Conservation (phyloP, 2,329 filamentous ascomycete genomes). For the Claviceps sp. region DNA sequence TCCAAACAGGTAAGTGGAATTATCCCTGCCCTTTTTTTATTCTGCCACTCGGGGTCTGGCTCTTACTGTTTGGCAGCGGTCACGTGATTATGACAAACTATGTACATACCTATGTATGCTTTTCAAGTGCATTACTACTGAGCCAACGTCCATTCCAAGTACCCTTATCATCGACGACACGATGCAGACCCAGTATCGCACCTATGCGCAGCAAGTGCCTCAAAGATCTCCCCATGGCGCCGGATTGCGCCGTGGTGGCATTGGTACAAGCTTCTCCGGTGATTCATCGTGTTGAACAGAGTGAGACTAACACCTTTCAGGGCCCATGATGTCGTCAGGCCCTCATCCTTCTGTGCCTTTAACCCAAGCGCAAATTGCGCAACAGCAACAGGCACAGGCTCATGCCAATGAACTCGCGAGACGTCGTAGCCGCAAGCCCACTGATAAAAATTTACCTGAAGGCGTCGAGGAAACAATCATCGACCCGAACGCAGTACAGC, state of each 20-base stretch:
- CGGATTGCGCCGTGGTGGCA: conserved; percentile 37
- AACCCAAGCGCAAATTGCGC: conserved; percentile 38
- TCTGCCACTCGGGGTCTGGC: no score
- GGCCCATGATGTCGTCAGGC: conserved; percentile 42
- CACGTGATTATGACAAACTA: no score
- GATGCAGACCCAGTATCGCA: conserved; percentile 42
- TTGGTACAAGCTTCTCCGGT: conserved; percentile 26
- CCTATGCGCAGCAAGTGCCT: conserved; percentile 36
- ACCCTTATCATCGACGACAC: conserved; percentile 7
- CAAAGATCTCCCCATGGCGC: conserved; percentile 35
- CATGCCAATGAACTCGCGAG: conserved; percentile 55
- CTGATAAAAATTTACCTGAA: conserved; percentile 88
- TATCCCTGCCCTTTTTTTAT: no score
- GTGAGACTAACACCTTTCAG: conserved; percentile 18
- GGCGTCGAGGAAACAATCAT: conserved; percentile 73
- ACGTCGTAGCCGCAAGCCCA: conserved; percentile 76
- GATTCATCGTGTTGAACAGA: conserved; percentile 1
- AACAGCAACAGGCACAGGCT: conserved; percentile 37
- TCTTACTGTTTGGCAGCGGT: no score
- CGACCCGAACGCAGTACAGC: conserved; percentile 59
- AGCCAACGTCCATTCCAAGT: no score
- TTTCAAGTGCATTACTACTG: no score
- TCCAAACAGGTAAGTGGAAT: no score
- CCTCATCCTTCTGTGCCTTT: conserved; percentile 37
- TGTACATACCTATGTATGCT: no score